Evolutionary conservation across 1,284 basidiomycete species (phyloP), one percentile per base, ranked within the genome.

Genomic region (Xanthoconium separans): DNA sequence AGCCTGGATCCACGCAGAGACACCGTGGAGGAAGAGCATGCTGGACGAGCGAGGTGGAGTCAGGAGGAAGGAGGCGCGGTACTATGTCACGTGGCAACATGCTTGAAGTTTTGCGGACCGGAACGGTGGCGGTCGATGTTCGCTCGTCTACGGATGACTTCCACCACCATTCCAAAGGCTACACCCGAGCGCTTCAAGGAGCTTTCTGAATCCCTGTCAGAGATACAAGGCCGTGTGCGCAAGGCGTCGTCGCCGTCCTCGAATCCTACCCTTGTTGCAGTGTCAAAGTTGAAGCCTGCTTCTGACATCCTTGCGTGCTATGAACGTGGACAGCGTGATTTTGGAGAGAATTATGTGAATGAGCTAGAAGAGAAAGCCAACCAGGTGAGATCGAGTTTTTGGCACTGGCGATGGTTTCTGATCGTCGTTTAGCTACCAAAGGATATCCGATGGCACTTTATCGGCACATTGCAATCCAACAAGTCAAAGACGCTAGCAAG

Each of bases 311-410:
- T 88, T 44, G 89, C 89, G 6, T 90, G 93, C 58, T 91, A 90
- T 65, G 80, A 91, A 55, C 75, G 76, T 15, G 91, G 88, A 0
- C 92, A 98, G 62, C 77, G 85, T 2, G 93, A 97, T 69, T 99
- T 98, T 70, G 96, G 97, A 12, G 96, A 99, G 74, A 99, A 99
- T 71, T 99, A 98, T 69, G 94, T 95, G 6, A 91, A 97, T 63
- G 96, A 98, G 68, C 73, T 99, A 59, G 87, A 87, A n/a, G 92
- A 95, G 44, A 99, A 97, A 68, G 89, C 93, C 1, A 75, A 76
- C 49, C 75, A 82, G 69, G 92, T 92, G 64, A 59, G 87, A 50
- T 54, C 44, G 4, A 20, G 42, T 22, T 16, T 6, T 9, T 40
- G 13, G 15, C 10, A 13, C 31, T 29, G 29, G 4, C 18, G 24